Evolutionary conservation across 305 asterid genomes (phyloP).

Genomic region (Solanum hybrid): DNA sequence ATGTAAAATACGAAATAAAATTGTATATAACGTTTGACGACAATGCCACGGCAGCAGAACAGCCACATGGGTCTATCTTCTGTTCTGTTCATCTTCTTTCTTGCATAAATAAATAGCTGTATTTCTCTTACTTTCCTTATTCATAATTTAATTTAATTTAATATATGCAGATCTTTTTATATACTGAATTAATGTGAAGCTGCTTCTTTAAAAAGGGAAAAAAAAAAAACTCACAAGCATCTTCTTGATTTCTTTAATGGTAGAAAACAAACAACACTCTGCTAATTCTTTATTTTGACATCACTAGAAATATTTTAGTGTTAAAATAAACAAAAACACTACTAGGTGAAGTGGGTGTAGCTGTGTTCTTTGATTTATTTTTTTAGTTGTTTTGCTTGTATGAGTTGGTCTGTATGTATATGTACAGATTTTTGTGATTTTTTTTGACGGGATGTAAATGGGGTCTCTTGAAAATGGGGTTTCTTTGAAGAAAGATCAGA

Average conservation of each 20-base stretch:
- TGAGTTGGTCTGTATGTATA: background rate
- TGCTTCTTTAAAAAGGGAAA: background rate
- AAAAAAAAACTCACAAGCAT: conserved; percentile 12
- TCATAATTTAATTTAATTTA: background rate
- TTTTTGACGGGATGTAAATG: conserved; percentile 67
- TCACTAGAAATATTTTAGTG: background rate
- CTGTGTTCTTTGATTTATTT: background rate
- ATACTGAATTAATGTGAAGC: background rate
- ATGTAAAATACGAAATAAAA: background rate
- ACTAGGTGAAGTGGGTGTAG: background rate
- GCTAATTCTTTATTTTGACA: background rate
- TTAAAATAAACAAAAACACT: background rate
- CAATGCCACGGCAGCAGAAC: background rate
- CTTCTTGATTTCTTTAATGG: conserved; percentile 20
- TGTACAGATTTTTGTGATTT: background rate
- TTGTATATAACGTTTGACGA: background rate
- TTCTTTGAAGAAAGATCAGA: conserved; percentile 61
- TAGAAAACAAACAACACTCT: conserved; percentile 5
- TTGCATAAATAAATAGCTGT: background rate
- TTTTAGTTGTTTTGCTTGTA: background rate
- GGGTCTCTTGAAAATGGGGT: conserved; percentile 78
- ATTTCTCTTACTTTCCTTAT: conserved; percentile 13
- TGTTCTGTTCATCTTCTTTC: background rate
- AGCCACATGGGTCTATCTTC: conserved; percentile 1
- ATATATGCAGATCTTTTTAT: conserved; percentile 4